Percentiles rank a stretch among this genome's conserved stretches.
These are phyloP conservation scores for Dothideomycetes sp. DNA, from an alignment of 2,329 filamentous ascomycete genomes.

Conservation along the genomic window DNA sequence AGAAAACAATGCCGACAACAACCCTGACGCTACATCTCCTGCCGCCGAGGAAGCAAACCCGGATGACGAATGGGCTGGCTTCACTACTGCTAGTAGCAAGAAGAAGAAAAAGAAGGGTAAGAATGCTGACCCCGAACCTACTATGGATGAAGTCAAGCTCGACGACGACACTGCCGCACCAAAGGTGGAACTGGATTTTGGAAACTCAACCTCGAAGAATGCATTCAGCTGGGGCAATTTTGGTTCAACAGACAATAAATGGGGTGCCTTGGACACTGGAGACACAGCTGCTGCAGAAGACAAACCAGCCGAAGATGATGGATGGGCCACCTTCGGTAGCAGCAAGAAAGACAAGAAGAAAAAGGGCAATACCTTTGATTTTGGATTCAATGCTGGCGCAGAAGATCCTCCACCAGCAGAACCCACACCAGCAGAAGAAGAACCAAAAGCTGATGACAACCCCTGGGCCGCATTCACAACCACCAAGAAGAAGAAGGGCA, in stretches of 20 bases:
- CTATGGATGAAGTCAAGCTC: slow-evolving; percentile 27
- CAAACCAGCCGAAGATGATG: slow-evolving; percentile 21
- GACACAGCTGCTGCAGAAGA: slow-evolving; percentile 19
- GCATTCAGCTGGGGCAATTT: slow-evolving; percentile 25
- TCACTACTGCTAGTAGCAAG: slow-evolving; percentile 20
- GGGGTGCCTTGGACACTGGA: slow-evolving; percentile 18
- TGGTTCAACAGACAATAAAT: slow-evolving; percentile 17
- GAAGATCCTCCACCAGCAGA: slow-evolving; percentile 4
- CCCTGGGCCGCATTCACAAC: slow-evolving; percentile 23
- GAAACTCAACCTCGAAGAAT: slow-evolving; percentile 22
- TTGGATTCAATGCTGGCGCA: slow-evolving; percentile 12
- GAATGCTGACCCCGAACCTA: slow-evolving; percentile 16
- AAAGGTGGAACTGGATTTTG: slow-evolving; percentile 40
- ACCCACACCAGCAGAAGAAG: slow-evolving; percentile 20
- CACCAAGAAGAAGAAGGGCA: slow-evolving; percentile 34
- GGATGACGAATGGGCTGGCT: slow-evolving; percentile 21
- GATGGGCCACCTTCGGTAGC: slow-evolving; percentile 21
- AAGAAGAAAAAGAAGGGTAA: slow-evolving; percentile 30
- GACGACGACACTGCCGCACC: slow-evolving; percentile 37
- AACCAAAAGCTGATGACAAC: slow-evolving; percentile 25
- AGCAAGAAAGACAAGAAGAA: slow-evolving; percentile 28
- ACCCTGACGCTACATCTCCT: no score
- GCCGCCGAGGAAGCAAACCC: slow-evolving; percentile 12
- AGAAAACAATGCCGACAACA: slow-evolving; percentile 5
- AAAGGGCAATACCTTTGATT: slow-evolving; percentile 19